Evolutionary conservation across 148 eudicot genomes (phyloP).

Genomic region (Rhododendron simsii): DNA sequence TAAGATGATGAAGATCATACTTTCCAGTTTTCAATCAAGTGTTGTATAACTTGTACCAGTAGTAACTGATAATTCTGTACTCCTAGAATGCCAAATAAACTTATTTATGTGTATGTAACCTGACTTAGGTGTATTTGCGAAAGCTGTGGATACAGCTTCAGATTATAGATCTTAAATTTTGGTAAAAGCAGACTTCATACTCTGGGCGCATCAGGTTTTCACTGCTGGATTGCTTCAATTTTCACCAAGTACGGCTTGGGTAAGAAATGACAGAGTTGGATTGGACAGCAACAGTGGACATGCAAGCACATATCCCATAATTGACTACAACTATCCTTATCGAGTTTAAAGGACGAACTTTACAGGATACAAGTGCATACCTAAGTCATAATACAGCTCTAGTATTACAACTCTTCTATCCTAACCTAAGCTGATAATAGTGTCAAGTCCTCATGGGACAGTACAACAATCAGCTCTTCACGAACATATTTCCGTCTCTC

Average conservation of each 20-base stretch:
- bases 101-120: neutral
- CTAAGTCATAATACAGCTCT: neutral
- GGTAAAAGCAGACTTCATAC: neutral
- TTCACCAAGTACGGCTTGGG: neutral
- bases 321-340: too few species aligned
- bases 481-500: neutral
- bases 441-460: neutral
- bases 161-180: neutral
- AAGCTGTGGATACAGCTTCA: neutral
- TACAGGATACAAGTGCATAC: neutral
- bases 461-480: neutral
- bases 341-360: neutral
- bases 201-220: neutral
- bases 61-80: neutral
- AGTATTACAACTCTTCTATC: neutral
- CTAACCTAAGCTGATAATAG: neutral
- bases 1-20: neutral
- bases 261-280: neutral
- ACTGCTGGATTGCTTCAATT: neutral
- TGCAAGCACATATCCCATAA: neutral
- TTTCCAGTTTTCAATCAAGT: neutral
- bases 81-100: neutral
- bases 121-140: neutral
- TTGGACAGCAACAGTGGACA: neutral
- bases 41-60: neutral